Conservation (phyloP, 1,139 yeast genomes). For the Candida freyschussii region DNA sequence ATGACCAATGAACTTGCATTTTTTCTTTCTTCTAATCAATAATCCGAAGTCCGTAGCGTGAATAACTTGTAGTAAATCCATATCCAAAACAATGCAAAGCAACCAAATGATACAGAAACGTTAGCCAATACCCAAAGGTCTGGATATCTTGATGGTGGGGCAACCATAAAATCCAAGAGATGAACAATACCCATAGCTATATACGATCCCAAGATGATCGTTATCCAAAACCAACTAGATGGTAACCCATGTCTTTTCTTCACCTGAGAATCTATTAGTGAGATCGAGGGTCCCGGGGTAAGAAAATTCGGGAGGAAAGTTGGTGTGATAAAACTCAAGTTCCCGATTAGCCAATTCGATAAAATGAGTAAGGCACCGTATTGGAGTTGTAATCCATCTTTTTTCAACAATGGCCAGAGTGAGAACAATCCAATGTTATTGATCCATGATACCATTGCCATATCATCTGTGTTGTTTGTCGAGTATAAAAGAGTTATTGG, state of each 20-base stretch:
- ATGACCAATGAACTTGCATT: too few relatives aligned
- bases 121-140: constrained; percentile 84
- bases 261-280: constrained; percentile 27
- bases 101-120: constrained; percentile 66
- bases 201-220: constrained; percentile 57
- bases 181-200: constrained; percentile 49
- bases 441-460: constrained; percentile 81
- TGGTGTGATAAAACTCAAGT: constrained; percentile 40
- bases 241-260: constrained; percentile 47
- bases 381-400: constrained; percentile 71
- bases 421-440: constrained; percentile 81
- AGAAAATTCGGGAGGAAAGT: constrained; percentile 36
- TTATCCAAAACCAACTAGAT: constrained; percentile 47
- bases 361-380: constrained; percentile 55
- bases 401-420: constrained; percentile 78
- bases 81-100: constrained; percentile 71
- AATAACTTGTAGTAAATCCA: constrained; percentile 62
- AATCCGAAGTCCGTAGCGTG: too few relatives aligned
- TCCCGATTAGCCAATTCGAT: constrained; percentile 84
- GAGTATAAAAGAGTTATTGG: constrained; percentile 73
- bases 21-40: too few relatives aligned
- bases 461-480: constrained; percentile 50
- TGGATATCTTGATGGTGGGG: constrained; percentile 62
- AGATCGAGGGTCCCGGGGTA: constrained; percentile 39
- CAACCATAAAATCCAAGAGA: constrained; percentile 43